Evolutionary conservation across 2,329 filamentous ascomycete genomes (phyloP), one percentile per base, ranked within the genome.

Genomic region (Cladosporium sp.): DNA sequence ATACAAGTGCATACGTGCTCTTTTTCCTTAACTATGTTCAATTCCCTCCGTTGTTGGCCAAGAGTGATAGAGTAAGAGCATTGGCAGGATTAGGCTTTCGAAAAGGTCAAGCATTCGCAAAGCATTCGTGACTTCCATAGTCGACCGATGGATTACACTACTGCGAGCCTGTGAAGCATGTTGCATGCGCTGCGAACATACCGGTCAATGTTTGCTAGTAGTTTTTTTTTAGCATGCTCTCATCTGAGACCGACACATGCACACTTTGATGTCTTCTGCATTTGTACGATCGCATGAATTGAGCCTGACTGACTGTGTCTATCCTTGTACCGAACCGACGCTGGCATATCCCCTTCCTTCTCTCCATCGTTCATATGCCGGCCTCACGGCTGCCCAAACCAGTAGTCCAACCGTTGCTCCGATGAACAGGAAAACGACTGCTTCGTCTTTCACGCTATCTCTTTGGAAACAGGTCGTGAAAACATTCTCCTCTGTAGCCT

Each of bases 381-480:
- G 85, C 69, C 82, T 80, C 15, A 85, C 69, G 5, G 78, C 77
- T 2, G 86, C 85, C 79, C 84, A 88, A 1, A 76, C 75, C 62
- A 88, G 72, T 62, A 88, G 68, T 4, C 83, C 81, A 8, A 81
- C 78, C 2, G 85, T 88, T 30, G 84, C 82, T 60, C 84, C 75
- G 42, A 88, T 86, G 68, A 88, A 88, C 25, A 87, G 80, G 60
- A 84, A 82, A 1, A 88, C 85, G 2, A 88, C 83, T 1, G 82
- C 80, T 69, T 87, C 78, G 64, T 88, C 86, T 68, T 88, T 88
- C 17, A 80, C 76, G n/a, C 84, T 87, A 69, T 88, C 86, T 58
- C 86, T 76, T 67, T 88, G 86, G 67, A 88, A 88, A 73, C 86
- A 88, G 9, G 82, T 85, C 5, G 86, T 85, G 60, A 84, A 80